These are phyloP conservation scores for Penicillium angulare DNA, from an alignment of 495 filamentous ascomycete species.

Conservation along the genomic window DNA sequence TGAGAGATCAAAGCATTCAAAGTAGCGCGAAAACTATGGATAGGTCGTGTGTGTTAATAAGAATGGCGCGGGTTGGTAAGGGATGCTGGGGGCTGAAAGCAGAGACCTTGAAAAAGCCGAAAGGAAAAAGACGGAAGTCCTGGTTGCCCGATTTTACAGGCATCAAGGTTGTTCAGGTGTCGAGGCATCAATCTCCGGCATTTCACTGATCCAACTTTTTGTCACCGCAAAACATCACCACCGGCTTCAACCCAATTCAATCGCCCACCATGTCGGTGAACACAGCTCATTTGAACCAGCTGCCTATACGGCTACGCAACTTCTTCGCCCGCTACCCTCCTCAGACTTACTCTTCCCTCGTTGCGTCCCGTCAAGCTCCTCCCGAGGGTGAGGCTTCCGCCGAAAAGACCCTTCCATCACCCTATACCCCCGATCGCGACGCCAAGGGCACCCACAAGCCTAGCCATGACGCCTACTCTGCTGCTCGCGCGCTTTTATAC, in stretches of 20 bases:
- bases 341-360: slow-evolving; percentile 40
- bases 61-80: slow-evolving; percentile 8
- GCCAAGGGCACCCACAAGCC: slow-evolving; percentile 40
- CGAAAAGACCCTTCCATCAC: slow-evolving; percentile 35
- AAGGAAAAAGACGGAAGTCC: slow-evolving; percentile 10
- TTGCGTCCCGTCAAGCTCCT: slow-evolving; percentile 40
- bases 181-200: neutral
- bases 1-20: neutral
- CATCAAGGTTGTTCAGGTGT: slow-evolving; percentile 3
- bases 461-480: slow-evolving; percentile 32
- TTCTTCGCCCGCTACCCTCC: slow-evolving; percentile 93
- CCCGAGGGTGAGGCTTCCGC: slow-evolving; percentile 23
- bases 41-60: slow-evolving; percentile 9
- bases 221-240: too few species aligned
- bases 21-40: slow-evolving; percentile 1
- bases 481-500: slow-evolving; percentile 36
- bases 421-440: slow-evolving; percentile 47
- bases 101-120: slow-evolving; percentile 13
- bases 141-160: slow-evolving; percentile 3
- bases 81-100: slow-evolving; percentile 8
- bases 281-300: slow-evolving; percentile 16
- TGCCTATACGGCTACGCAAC: slow-evolving; percentile 69
- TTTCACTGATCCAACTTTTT: too few species aligned
- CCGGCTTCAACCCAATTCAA: neutral
- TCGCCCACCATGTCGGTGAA: slow-evolving; percentile 28